phyloP scores from a whole-genome alignment of 805 yeast species.

The Torulaspora maleeae region DNA sequence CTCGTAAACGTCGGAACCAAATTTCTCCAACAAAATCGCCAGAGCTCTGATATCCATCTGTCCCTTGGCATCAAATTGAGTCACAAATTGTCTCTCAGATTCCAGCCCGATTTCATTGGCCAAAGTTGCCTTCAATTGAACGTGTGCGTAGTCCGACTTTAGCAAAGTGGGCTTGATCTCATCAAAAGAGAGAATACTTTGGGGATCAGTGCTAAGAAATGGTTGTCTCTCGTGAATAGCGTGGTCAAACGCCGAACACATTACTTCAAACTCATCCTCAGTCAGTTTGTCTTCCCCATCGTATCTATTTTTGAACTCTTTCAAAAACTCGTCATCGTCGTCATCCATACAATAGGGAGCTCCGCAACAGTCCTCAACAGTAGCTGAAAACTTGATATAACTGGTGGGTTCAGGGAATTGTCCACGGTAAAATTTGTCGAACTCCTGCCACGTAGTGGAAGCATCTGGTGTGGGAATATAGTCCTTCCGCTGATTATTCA shows the following conservation, averaged over 20 bases:
- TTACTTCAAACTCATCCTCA: slow-evolving; percentile 81
- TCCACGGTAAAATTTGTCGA: slow-evolving; percentile 62
- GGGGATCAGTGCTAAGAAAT: slow-evolving; percentile 78
- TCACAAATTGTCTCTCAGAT: slow-evolving; percentile 46
- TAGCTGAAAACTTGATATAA: slow-evolving; percentile 85
- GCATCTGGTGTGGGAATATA: slow-evolving; percentile 98
- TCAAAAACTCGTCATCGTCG: slow-evolving; percentile 65
- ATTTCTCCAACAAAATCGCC: slow-evolving; percentile 45
- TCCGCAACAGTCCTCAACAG: slow-evolving; percentile 93
- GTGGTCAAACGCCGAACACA: slow-evolving; percentile 69
- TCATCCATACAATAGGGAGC: slow-evolving; percentile 88
- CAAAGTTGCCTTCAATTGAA: slow-evolving; percentile 53
- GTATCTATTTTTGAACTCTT: slow-evolving; percentile 23
- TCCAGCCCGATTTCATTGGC: slow-evolving; percentile 50
- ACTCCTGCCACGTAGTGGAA: slow-evolving; percentile 74
- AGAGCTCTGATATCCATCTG: slow-evolving; percentile 44
- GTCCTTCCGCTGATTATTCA: slow-evolving; percentile 41
- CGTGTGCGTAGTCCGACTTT: slow-evolving; percentile 39
- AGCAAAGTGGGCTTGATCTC: slow-evolving; percentile 57
- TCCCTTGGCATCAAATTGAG: slow-evolving; percentile 44
- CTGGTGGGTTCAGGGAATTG: slow-evolving; percentile 66
- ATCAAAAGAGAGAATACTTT: slow-evolving; percentile 61
- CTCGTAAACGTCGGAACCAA: slow-evolving; percentile 65
- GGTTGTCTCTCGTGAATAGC: slow-evolving; percentile 81
- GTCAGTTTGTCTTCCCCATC: slow-evolving; percentile 39